Conservation (phyloP, 2,329 filamentous ascomycete species). For the Sporothrix dimorphospora region DNA sequence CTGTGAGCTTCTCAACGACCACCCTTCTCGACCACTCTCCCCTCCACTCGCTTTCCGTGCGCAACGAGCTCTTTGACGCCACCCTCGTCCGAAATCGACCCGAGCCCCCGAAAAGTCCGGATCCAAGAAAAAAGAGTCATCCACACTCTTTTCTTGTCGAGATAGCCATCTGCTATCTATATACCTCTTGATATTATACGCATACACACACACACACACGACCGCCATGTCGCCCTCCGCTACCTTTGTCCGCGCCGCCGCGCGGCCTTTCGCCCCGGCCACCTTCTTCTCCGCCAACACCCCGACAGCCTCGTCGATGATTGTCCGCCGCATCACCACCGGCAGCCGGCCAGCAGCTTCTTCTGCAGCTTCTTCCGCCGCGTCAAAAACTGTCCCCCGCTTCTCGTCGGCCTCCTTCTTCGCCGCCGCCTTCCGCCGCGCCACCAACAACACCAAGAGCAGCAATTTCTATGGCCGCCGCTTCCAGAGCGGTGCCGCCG, state of each 20-base stretch:
- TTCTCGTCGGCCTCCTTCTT: slow-evolving; percentile 44
- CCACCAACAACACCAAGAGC: slow-evolving; percentile 46
- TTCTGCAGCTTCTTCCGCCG: background rate
- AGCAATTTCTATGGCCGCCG: slow-evolving; percentile 52
- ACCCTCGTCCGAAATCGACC: slow-evolving; percentile 11
- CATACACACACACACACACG: background rate
- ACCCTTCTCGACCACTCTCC: background rate
- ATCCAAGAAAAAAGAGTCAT: slow-evolving; percentile 11
- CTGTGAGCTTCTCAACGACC: background rate
- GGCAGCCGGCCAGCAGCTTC: slow-evolving; percentile 19
- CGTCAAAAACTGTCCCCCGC: slow-evolving; percentile 4
- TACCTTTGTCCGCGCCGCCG: slow-evolving; percentile 55
- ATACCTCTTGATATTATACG: background rate
- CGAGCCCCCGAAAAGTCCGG: slow-evolving; percentile 16
- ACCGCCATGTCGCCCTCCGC: slow-evolving; percentile 50
- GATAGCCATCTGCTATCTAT: background rate
- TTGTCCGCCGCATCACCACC: slow-evolving; percentile 31
- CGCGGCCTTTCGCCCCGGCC: slow-evolving; percentile 60
- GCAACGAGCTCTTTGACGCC: background rate
- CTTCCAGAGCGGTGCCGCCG: slow-evolving; percentile 54
- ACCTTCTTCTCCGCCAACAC: slow-evolving; percentile 53
- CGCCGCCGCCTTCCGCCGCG: slow-evolving; percentile 53
- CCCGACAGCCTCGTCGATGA: background rate
- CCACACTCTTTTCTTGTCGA: background rate
- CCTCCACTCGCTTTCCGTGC: background rate